Conservation (phyloP, 441 rosid genomes). For the Melastoma candidum region DNA sequence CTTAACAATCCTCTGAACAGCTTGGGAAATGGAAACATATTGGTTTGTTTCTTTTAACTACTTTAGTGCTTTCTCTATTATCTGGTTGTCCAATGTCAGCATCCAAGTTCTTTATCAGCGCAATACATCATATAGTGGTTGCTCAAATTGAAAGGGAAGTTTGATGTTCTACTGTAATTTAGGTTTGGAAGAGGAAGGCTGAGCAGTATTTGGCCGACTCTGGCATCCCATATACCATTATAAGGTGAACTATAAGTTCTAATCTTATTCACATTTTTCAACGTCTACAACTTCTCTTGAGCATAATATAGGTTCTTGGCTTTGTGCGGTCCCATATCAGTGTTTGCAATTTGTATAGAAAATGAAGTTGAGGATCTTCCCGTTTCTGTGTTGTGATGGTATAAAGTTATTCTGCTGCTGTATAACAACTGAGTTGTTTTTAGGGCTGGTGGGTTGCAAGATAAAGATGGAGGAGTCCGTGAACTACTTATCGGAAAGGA, state of each 20-base stretch:
- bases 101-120: too few species aligned
- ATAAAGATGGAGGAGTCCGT: conserved; percentile 70
- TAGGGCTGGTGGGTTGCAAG: conserved; percentile 97
- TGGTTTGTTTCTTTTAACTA: conserved; percentile 38
- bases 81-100: neutral
- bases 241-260: conserved; percentile 35
- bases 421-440: neutral
- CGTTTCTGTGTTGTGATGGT: too few species aligned
- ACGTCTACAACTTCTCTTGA: neutral
- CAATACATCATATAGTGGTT: too few species aligned
- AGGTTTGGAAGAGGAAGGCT: conserved; percentile 99
- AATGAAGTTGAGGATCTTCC: too few species aligned
- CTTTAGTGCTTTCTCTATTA: conserved; percentile 1
- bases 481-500: conserved; percentile 82
- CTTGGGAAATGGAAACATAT: conserved; percentile 83
- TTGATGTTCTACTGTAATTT: conserved; percentile 5
- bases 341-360: too few species aligned
- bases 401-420: too few species aligned
- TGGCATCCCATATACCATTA: conserved; percentile 87
- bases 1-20: conserved; percentile 79
- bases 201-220: conserved; percentile 94
- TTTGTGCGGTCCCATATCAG: neutral
- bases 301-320: too few species aligned
- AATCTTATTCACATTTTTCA: neutral
- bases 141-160: too few species aligned